Base-by-base conservation (phyloP, 495 filamentous ascomycete genomes). In the Thermothielavioides terrestris region DNA sequence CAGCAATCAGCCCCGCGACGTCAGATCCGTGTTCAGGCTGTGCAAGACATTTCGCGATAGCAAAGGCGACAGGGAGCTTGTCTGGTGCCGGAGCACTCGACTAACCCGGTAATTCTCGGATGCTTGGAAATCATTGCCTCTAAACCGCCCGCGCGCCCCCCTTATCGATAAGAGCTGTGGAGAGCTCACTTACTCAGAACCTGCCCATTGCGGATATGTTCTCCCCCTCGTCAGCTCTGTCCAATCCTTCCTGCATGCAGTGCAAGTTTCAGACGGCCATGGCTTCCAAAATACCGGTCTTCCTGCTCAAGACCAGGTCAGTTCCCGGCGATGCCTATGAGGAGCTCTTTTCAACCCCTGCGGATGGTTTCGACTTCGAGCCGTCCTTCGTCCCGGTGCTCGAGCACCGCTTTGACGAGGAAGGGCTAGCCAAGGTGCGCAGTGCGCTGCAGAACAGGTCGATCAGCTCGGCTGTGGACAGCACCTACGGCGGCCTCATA, bases 261-360 rank as follows among this genome's bases (percentile, higher is more conserved):
- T n/a, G n/a, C n/a, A n/a, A n/a, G n/a, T 18, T 3, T 18, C 5
- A 11, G 10, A 23, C 15, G 27, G 54, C 22, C 30, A 57, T 59
- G 54, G 8, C 54, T 21, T 39, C 40, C 5, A 65, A 56, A 26
- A 72, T 75, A 12, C 84, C 85, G 1, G 58, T 95, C 25, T 75
- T 94, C 31, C 77, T 97, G 17, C 79, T 97, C 45, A 97, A 97
- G 67, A 94, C 89, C 8, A 82, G 78, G 61, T 94, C 89, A 2
- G 73, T 68, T 2, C 88, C 89, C 0, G 71, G 70, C 10, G 91
- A 97, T 66, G 75, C 78, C 23, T 97, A 97, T 65, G 78, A 84
- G 39, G 81, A 86, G 37, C 78, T 79, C 54, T 89, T 97, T 66
- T 70, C 76, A 30, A 43, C 63, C 11, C 31, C 64, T 22, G 43